These are phyloP conservation scores for Claviceps sp. DNA, from an alignment of 2,329 filamentous ascomycete species.

Conservation along the genomic window DNA sequence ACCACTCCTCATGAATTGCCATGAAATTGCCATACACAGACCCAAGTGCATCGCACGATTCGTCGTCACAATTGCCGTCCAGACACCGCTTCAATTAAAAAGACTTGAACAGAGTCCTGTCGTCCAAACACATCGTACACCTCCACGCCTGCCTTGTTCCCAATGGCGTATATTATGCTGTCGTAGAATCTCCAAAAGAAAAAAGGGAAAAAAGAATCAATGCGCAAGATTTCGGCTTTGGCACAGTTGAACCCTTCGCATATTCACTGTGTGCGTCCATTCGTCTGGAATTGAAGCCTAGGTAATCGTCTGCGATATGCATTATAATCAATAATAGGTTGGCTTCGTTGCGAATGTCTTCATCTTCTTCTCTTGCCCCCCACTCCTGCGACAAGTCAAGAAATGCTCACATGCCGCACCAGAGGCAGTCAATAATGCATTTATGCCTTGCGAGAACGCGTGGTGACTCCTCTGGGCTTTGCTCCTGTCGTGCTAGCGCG, in stretches of 20 bases:
- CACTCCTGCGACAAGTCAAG: neutral
- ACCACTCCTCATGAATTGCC: constrained; percentile 2
- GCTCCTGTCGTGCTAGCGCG: constrained; percentile 40
- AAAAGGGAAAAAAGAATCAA: neutral
- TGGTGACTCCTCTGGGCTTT: constrained; percentile 46
- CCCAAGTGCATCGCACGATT: constrained; percentile 13
- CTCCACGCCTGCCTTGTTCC: neutral
- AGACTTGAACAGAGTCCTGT: constrained; percentile 13
- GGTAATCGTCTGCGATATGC: neutral
- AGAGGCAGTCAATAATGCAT: neutral
- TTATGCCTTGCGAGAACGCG: constrained; percentile 56
- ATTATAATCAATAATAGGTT: neutral
- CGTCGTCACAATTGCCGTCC: constrained; percentile 15
- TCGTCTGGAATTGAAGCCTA: neutral
- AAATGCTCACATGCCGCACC: neutral
- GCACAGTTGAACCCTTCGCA: neutral
- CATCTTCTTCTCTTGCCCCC: neutral
- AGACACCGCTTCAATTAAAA: constrained; percentile 12
- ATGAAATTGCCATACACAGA: constrained; percentile 7
- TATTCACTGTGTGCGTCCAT: neutral
- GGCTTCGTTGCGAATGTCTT: neutral
- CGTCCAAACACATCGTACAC: constrained; percentile 3
- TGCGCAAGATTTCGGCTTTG: constrained; percentile 1
- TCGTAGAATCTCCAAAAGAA: constrained; percentile 2
- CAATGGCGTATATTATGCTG: constrained; percentile 1